phyloP scores from a whole-genome alignment of 345 rosid species.

The Citrus mangshanensis region DNA sequence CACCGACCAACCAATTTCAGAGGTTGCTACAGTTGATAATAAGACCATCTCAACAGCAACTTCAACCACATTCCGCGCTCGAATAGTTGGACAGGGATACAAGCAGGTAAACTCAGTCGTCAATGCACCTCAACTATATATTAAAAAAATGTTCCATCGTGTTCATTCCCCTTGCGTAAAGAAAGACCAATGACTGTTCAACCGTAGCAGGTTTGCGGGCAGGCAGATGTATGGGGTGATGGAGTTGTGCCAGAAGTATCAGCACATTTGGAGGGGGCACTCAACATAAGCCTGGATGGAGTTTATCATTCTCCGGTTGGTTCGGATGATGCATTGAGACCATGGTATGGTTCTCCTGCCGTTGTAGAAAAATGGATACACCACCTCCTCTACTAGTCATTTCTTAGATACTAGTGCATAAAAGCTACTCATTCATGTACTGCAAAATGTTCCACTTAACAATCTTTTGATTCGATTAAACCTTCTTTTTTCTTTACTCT shows the following conservation, averaged over 20 bases:
- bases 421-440: not conserved
- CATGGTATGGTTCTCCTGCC: constrained; percentile 89
- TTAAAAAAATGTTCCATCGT: not conserved
- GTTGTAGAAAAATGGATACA: constrained; percentile 71
- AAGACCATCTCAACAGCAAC: constrained; percentile 22
- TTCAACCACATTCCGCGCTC: constrained; percentile 54
- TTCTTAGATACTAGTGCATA: not conserved
- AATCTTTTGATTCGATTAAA: too few species aligned
- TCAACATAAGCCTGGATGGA: constrained; percentile 70
- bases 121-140: not conserved
- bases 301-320: constrained; percentile 95
- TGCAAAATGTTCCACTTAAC: not conserved
- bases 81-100: constrained; percentile 90
- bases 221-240: constrained; percentile 95
- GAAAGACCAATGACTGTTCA: not conserved
- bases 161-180: not conserved
- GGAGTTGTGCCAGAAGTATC: constrained; percentile 92
- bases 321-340: constrained; percentile 63
- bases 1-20: constrained; percentile 38
- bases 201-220: constrained; percentile 58
- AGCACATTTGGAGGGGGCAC: constrained; percentile 81
- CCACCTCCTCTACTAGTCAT: constrained; percentile 54
- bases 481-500: not conserved
- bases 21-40: constrained; percentile 39
- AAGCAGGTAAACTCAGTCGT: constrained; percentile 54